Evolutionary conservation across 495 filamentous ascomycete species (phyloP).

Genomic region (Extremus antarcticus): DNA sequence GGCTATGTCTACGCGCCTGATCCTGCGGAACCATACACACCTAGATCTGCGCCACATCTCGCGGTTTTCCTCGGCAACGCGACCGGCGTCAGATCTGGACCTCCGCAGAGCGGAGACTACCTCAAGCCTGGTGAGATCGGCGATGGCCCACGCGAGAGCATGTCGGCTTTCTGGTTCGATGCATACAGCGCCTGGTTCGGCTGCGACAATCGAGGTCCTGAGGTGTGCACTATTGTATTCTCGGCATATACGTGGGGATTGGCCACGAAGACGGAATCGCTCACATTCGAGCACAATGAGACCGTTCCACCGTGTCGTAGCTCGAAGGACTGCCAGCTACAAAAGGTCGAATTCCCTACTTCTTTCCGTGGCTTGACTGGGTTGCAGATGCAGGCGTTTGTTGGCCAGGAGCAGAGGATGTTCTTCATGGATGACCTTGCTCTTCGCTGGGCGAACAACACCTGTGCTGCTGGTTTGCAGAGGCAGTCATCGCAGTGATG

Average conservation of each 20-base stretch:
- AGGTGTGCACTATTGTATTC: constrained; percentile 30
- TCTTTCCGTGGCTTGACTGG: constrained; percentile 32
- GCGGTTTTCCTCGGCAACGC: constrained; percentile 32
- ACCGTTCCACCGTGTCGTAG: constrained; percentile 27
- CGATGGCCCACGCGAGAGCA: constrained; percentile 29
- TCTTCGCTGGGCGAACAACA: constrained; percentile 37
- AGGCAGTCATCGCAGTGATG: constrained; percentile 6
- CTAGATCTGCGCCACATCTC: constrained; percentile 33
- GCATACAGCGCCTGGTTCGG: constrained; percentile 32
- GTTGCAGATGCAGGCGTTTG: constrained; percentile 34
- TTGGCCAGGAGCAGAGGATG: constrained; percentile 21
- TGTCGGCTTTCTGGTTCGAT: constrained; percentile 37
- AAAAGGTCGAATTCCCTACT: constrained; percentile 25
- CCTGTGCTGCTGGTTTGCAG: constrained; percentile 27
- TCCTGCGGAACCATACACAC: constrained; percentile 32
- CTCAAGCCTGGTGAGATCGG: constrained; percentile 34
- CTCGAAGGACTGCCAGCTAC: constrained; percentile 29
- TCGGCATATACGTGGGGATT: constrained; percentile 29
- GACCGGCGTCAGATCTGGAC: constrained; percentile 18
- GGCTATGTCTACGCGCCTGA: constrained; percentile 35
- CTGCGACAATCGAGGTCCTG: constrained; percentile 32
- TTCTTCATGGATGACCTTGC: constrained; percentile 36
- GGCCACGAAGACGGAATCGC: constrained; percentile 13
- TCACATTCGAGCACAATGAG: constrained; percentile 26
- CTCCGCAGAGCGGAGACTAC: constrained; percentile 23